Percentiles rank a stretch among this genome's conserved stretches.
Conservation (phyloP, 345 rosid genomes). For the Iberis pinnata region DNA sequence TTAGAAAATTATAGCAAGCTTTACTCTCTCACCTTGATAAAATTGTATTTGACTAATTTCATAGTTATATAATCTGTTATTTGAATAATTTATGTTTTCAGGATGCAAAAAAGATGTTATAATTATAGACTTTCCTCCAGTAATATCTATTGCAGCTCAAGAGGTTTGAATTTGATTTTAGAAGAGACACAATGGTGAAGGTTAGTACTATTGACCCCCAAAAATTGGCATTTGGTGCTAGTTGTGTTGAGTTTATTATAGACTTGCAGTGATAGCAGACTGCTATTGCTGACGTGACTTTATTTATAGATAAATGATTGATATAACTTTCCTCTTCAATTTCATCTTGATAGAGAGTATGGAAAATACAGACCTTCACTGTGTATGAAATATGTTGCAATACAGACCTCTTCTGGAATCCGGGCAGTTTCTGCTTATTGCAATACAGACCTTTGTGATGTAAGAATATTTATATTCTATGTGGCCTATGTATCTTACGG, state of each 20-base stretch:
- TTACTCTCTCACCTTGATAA: too few relatives aligned
- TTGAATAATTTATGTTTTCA: slow-evolving; percentile 26
- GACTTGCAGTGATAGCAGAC: not conserved
- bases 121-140: slow-evolving; percentile 92
- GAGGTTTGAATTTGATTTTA: slow-evolving; percentile 95
- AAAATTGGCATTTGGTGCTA: slow-evolving; percentile 10
- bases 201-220: slow-evolving; percentile 34
- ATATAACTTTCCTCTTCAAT: slow-evolving; percentile 89
- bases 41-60: not conserved
- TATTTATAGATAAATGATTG: slow-evolving; percentile 80
- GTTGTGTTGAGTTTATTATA: slow-evolving; percentile 2
- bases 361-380: slow-evolving; percentile 75
- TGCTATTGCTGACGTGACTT: slow-evolving; percentile 1
- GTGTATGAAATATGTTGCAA: too few relatives aligned
- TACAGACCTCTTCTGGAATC: too few relatives aligned
- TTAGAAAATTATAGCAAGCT: slow-evolving; percentile 2
- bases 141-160: slow-evolving; percentile 92
- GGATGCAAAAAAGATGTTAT: slow-evolving; percentile 97
- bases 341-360: slow-evolving; percentile 83
- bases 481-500: too few relatives aligned
- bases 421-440: too few relatives aligned
- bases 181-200: slow-evolving; percentile 97
- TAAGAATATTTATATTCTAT: too few relatives aligned
- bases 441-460: too few relatives aligned
- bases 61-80: not conserved